These are phyloP conservation scores for Debaryomyces udenii DNA, from an alignment of 1,139 yeast species.

Conservation along the genomic window DNA sequence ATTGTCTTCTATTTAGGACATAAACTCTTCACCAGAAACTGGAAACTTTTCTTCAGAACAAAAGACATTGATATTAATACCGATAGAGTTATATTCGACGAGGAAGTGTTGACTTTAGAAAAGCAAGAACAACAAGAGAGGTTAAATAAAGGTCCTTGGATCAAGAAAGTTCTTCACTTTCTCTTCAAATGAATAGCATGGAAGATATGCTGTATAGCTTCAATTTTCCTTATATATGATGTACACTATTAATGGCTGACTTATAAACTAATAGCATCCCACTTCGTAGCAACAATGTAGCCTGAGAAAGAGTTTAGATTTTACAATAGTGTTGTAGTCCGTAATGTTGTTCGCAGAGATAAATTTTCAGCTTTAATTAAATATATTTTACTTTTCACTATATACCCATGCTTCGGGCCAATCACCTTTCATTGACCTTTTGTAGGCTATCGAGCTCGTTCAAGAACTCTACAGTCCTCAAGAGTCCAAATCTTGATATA, in stretches of 20 bases:
- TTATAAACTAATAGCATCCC: no score
- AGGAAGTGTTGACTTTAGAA: conserved; percentile 41
- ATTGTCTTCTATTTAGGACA: conserved; percentile 38
- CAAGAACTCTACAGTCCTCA: conserved; percentile 27
- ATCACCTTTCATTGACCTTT: background rate
- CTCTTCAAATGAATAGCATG: conserved; percentile 20
- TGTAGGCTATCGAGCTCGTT: conserved; percentile 11
- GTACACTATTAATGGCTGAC: conserved; percentile 1
- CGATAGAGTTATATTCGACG: conserved; percentile 41
- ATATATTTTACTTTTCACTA: no score
- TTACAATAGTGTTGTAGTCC: no score
- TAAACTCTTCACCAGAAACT: conserved; percentile 36
- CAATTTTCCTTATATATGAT: conserved; percentile 2
- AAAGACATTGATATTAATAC: conserved; percentile 39
- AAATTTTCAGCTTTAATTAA: no score
- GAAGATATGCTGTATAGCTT: no score
- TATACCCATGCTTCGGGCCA: no score
- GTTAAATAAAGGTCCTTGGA: conserved; percentile 26
- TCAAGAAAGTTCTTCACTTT: conserved; percentile 26
- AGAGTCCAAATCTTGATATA: conserved; percentile 52
- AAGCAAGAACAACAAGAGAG: conserved; percentile 36
- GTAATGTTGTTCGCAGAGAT: no score
- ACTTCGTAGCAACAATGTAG: no score
- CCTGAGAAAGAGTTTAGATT: no score
- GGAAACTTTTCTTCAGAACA: conserved; percentile 33